Base-by-base conservation (phyloP, 2,329 filamentous ascomycete genomes). In the Coniella lustricola region DNA sequence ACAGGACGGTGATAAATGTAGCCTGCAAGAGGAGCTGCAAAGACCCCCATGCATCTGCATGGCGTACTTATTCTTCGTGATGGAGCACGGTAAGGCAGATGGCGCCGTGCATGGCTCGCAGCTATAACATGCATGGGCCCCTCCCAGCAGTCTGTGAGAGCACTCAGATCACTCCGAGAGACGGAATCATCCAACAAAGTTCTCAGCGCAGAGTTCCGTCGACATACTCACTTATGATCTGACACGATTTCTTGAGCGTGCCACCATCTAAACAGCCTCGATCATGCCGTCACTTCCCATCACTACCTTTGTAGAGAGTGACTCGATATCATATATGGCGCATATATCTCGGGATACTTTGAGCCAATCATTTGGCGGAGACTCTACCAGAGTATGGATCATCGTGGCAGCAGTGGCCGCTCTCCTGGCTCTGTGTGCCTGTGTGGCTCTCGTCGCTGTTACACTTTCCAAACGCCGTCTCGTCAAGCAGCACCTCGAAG, bases 381-480 rank as follows among this genome's bases (percentile, higher is more conserved):
- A 36, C 22, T 21, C 39, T 4, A 41, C 17, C 14, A 31, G 36
- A 10, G 49, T 52, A 53, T 66, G 58, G 61, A 54, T 64, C 37
- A 55, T 64, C 33, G 49, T 56, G 4, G 51, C 54, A 25, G 55
- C 61, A 37, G 55, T 64, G 12, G 47, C 56, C 16, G 58, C 57
- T 38, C 47, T 61, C 34, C 48, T 61, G 44, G 39, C 59, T 40
- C 34, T 64, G 12, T 55, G 56, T 4, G 51, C 56, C 12, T 46
- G 55, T 14, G 32, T 60, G 21, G 54, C 56, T 16, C 37, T 56
- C 34, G 32, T 58, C 44, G 39, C 60, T 21, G 36, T 59, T 20
- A 48, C 46, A 29, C 54, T 53, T 46, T 52, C 50, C 31, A 52
- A 38, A 40, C 44, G 44, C n/a, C 48, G 39, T 7, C 36, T 50